These are phyloP conservation scores for Trichocladium antarcticum DNA, from an alignment of 495 filamentous ascomycete species.

Conservation along the genomic window DNA sequence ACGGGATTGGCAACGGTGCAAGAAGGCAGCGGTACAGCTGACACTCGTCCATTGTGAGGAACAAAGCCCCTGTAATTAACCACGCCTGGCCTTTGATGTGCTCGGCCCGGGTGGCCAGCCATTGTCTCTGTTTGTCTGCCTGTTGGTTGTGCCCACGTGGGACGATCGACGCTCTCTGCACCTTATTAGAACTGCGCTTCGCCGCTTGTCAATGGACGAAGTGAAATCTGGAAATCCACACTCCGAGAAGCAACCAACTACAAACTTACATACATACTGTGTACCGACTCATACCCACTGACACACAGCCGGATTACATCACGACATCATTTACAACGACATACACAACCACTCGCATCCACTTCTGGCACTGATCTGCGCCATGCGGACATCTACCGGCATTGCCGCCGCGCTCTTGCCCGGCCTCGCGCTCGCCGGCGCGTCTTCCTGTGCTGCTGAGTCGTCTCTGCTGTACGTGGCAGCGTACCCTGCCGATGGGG, in stretches of 20 bases:
- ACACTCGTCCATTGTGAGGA: background rate
- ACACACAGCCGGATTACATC: background rate
- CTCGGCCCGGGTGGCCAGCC: background rate
- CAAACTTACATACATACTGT: background rate
- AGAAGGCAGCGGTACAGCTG: background rate
- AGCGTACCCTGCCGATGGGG: background rate
- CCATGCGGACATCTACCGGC: constrained; percentile 5
- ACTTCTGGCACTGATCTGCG: background rate
- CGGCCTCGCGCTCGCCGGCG: constrained; percentile 2
- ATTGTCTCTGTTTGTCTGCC: background rate
- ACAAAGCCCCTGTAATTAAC: background rate
- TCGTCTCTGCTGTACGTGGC: constrained; percentile 7
- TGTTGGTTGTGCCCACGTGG: background rate
- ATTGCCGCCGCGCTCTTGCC: constrained; percentile 6
- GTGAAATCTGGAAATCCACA: background rate
- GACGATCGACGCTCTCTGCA: background rate
- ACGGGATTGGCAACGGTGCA: background rate
- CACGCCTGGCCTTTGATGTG: background rate
- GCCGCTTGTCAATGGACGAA: background rate
- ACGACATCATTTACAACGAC: background rate
- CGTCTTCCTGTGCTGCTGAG: constrained; percentile 1
- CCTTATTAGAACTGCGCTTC: background rate
- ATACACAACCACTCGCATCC: background rate
- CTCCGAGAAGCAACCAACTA: background rate
- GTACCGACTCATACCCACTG: background rate